These are phyloP conservation scores for Phragmites australis DNA, from an alignment of 176 grass and related monocot species.

Conservation along the genomic window DNA sequence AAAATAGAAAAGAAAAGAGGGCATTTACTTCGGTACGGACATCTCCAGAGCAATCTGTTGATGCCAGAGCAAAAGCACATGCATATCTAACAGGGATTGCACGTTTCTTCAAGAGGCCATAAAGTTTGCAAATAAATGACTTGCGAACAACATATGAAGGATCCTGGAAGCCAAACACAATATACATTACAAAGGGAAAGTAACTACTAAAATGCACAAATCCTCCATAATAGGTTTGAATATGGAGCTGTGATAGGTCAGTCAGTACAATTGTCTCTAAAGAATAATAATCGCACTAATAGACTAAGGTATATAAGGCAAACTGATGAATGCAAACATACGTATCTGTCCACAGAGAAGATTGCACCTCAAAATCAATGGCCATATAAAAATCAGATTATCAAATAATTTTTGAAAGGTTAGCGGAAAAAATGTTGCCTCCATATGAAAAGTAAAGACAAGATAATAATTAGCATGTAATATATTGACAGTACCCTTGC, in stretches of 20 bases:
- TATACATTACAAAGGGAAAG: slow-evolving; percentile 23
- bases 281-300: slow-evolving; percentile 23
- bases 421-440: slow-evolving; percentile 21
- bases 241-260: neutral
- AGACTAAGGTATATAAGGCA: neutral
- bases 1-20: slow-evolving; percentile 10
- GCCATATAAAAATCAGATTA: slow-evolving; percentile 23
- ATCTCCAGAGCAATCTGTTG: slow-evolving; percentile 68
- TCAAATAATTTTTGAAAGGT: slow-evolving; percentile 15
- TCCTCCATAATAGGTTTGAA: slow-evolving; percentile 17
- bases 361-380: slow-evolving; percentile 17
- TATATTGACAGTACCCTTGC: slow-evolving; percentile 60
- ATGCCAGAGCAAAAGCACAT: slow-evolving; percentile 86
- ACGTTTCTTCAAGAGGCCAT: slow-evolving; percentile 61
- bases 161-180: slow-evolving; percentile 61
- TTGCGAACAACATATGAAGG: slow-evolving; percentile 69
- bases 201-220: slow-evolving; percentile 21
- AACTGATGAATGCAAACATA: slow-evolving; percentile 27
- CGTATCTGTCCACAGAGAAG: neutral
- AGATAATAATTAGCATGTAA: slow-evolving; percentile 39
- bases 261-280: slow-evolving; percentile 1
- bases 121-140: slow-evolving; percentile 73
- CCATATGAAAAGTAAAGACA: slow-evolving; percentile 20
- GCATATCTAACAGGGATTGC: slow-evolving; percentile 78
- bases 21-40: slow-evolving; percentile 72